Evolutionary conservation across 2,329 filamentous ascomycete species (phyloP), one percentile per base, ranked within the genome.

Genomic region (Paraconiothyrium sp.): DNA sequence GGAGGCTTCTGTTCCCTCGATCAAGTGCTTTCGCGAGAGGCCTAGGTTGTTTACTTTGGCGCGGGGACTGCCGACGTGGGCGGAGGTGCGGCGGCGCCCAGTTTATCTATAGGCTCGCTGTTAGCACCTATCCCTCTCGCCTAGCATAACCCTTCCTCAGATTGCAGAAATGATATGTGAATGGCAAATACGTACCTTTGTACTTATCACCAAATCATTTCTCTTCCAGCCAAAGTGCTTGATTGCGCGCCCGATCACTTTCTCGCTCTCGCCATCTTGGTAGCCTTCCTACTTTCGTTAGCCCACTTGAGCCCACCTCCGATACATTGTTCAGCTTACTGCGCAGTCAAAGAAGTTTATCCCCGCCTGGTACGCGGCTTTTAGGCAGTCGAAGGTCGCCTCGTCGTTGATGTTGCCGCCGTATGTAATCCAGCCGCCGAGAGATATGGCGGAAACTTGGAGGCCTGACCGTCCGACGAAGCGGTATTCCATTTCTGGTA

Each of bases 361-460:
- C 4, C 86, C 86, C 39, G 80, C 78, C 70, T 87, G 84, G 66
- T 85, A 88, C 3, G 86, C 86, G 3, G 84, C 82, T 72, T 85
- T 79, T 64, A 86, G 78, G 62, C 82, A 84, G 1, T 82, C 81
- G 71, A 86, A 87, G 0, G 87, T 84, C 63, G 84, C 84, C 58
- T 89, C 86, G 73, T 88, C 85, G 58, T 89, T 88, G 34, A 92
- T 88, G 68, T 92, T 89, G 20, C 90, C 90, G 57, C 91, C 91
- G 67, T 92, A 92, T 0, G 91, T 93, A 56, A 93, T 83, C 79
- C 79, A 81, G 58, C 79, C 80, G 35, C 81, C 91, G 2, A 93
- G 83, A 1, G 89, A 89, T 64, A 93, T 90, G 49, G 88, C 85
- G 32, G 90, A 93, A 37, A 93, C 90, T 76, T 92, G 88, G 20